A percentile compares a stretch with the other conserved stretches of the same genome.
These are phyloP conservation scores for Jatropha curcas DNA, from an alignment of 345 rosid genomes.

Conservation along the genomic window DNA sequence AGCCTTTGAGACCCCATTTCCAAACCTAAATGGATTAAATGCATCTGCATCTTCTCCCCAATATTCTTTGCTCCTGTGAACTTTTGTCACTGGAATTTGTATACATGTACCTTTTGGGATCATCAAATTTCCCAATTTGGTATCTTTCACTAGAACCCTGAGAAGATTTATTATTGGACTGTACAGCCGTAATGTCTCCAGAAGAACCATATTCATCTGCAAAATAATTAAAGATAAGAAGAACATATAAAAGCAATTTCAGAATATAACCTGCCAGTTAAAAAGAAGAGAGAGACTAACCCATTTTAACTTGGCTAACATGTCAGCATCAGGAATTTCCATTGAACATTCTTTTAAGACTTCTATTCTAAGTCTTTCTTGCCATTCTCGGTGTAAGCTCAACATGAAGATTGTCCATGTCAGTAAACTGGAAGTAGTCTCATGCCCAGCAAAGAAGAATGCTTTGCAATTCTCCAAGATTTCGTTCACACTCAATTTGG, in stretches of 20 bases:
- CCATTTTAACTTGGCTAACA: conserved; percentile 46
- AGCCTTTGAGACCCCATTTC: conserved; percentile 43
- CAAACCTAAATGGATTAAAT: conserved; percentile 57
- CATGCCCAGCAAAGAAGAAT: no score
- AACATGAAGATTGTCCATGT: conserved; percentile 60
- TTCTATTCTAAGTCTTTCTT: conserved; percentile 53
- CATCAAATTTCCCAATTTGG: conserved; percentile 41
- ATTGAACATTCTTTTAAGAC: conserved; percentile 42
- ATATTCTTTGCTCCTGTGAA: conserved; percentile 42
- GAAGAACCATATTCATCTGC: conserved; percentile 58
- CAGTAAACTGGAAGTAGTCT: conserved; percentile 52
- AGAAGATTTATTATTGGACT: conserved; percentile 34
- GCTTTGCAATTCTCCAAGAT: conserved; percentile 65
- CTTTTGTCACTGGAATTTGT: conserved; percentile 29
- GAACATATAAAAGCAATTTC: no score
- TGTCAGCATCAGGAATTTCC: conserved; percentile 40
- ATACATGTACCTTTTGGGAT: conserved; percentile 48
- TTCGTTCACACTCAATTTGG: conserved; percentile 36
- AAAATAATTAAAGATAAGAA: no score
- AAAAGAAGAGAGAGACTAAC: conserved; percentile 16
- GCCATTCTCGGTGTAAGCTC: conserved; percentile 57
- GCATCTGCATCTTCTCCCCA: conserved; percentile 66
- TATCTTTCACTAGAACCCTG: conserved; percentile 40
- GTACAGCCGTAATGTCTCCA: conserved; percentile 64
- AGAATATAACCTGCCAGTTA: no score